phyloP scores from a whole-genome alignment of 768 basidiomycete species.

The Boletus rex-veris region DNA sequence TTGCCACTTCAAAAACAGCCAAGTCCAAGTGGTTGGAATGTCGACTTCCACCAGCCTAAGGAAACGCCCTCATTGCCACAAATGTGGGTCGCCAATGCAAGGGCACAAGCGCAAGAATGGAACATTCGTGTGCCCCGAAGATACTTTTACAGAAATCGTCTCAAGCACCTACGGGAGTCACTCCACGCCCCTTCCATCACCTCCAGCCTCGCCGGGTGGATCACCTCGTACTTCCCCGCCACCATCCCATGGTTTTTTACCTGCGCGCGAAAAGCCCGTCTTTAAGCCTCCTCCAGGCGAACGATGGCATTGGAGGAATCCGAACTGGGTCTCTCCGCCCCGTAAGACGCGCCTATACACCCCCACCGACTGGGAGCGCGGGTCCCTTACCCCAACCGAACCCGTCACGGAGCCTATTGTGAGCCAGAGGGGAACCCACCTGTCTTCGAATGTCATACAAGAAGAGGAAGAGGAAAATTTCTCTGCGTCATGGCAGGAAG shows the following conservation, averaged over 20 bases:
- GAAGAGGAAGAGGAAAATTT: slow-evolving; percentile 11
- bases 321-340: slow-evolving; percentile 34
- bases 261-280: slow-evolving; percentile 14
- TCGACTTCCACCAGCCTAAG: slow-evolving; percentile 28
- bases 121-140: slow-evolving; percentile 27
- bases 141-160: slow-evolving; percentile 12
- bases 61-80: slow-evolving; percentile 35
- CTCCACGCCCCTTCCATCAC: slow-evolving; percentile 25
- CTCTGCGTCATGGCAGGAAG: slow-evolving; percentile 7
- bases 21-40: slow-evolving; percentile 14
- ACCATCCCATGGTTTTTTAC: slow-evolving; percentile 12
- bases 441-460: background rate
- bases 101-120: slow-evolving; percentile 33
- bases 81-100: slow-evolving; percentile 31
- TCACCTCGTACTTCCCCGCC: slow-evolving; percentile 20
- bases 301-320: slow-evolving; percentile 34
- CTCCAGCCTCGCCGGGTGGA: slow-evolving; percentile 25
- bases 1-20: slow-evolving; percentile 1
- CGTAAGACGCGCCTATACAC: slow-evolving; percentile 24
- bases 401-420: slow-evolving; percentile 22
- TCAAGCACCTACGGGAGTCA: slow-evolving; percentile 16
- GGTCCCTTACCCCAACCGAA: slow-evolving; percentile 31
- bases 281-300: slow-evolving; percentile 30
- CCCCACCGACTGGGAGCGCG: slow-evolving; percentile 21
- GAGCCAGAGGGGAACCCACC: background rate